Base-by-base conservation (phyloP, 768 basidiomycete species). In the Termitomyces sp. region DNA sequence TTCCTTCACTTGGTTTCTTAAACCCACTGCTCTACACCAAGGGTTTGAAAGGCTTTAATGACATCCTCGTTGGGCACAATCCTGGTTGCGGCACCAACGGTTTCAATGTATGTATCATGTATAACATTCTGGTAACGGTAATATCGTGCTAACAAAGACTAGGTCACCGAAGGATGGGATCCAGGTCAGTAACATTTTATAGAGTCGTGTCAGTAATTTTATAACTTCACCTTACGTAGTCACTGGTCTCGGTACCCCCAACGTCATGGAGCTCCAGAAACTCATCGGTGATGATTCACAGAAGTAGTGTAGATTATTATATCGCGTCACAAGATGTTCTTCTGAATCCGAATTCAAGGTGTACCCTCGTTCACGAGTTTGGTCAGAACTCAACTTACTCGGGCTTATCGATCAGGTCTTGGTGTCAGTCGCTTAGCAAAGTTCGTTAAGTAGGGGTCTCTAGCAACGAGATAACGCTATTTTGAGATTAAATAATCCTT, bases 11-110 rank as follows among this genome's bases (percentile, higher is more conserved):
- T 1, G 88, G 86, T 6, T 88, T 88, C 74, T 74, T 90, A 64
- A 89, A 89, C 67, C 87, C 86, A 0, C 75, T 87, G 56, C 60
- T 89, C 8, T 89, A 89, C 65, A 70, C 71, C n/a, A 73, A 66
- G 46, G 76, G 73, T 1, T 59, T 70, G 18, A 56, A 59, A 7
- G 79, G 73, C 0, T 75, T 89, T 59, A 85, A 84, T 61, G 87
- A 89, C 58, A 82, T 89, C 61, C 83, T 81, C 0, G 55, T 67
- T 32, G 87, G 87, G 0, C 76, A 79, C 54, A 84, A 84, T 55
- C 70, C 76, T 44, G 79, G 79, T 9, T 89, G 88, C 67, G 84
- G 84, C 2, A 89, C 87, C 3, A 58, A 71, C 33, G 87, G 87
- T 24, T 88, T 88, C 69, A 84, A 86, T 59, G 83, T 84, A 55